These are phyloP conservation scores for Laburnicola sp. DNA, from an alignment of 2,329 filamentous ascomycete genomes.

Conservation along the genomic window DNA sequence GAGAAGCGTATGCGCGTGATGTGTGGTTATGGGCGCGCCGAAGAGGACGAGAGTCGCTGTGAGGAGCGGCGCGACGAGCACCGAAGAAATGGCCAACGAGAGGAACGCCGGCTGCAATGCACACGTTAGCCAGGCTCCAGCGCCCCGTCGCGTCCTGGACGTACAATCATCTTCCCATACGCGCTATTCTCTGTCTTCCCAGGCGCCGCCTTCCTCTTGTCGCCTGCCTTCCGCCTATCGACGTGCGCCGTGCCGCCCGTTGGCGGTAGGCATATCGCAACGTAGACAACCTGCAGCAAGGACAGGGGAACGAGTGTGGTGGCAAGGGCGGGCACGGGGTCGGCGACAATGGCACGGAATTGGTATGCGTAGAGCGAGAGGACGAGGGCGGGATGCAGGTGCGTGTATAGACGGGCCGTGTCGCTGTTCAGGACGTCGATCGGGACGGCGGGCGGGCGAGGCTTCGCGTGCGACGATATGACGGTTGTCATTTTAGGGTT, in stretches of 20 bases:
- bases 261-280: slow-evolving; percentile 61
- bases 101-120: slow-evolving; percentile 66
- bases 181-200: slow-evolving; percentile 30
- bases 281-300: slow-evolving; percentile 64
- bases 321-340: slow-evolving; percentile 68
- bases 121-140: slow-evolving; percentile 9
- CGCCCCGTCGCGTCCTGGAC: slow-evolving; percentile 17
- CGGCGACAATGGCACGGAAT: slow-evolving; percentile 68
- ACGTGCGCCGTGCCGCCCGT: slow-evolving; percentile 45
- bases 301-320: slow-evolving; percentile 65
- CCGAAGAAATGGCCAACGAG: slow-evolving; percentile 63
- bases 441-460: slow-evolving; percentile 39
- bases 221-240: slow-evolving; percentile 55
- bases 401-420: slow-evolving; percentile 60
- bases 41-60: slow-evolving; percentile 75
- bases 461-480: slow-evolving; percentile 27
- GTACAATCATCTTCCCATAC: slow-evolving; percentile 47
- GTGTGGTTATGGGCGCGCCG: slow-evolving; percentile 85
- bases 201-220: slow-evolving; percentile 39
- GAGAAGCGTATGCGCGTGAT: slow-evolving; percentile 75
- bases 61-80: slow-evolving; percentile 61
- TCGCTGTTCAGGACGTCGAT: slow-evolving; percentile 53
- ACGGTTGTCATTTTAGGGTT: slow-evolving; percentile 28
- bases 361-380: slow-evolving; percentile 64
- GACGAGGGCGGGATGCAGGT: slow-evolving; percentile 70